phyloP scores from a whole-genome alignment of 208 protist genomes.

The Borovskyia barvae region DNA sequence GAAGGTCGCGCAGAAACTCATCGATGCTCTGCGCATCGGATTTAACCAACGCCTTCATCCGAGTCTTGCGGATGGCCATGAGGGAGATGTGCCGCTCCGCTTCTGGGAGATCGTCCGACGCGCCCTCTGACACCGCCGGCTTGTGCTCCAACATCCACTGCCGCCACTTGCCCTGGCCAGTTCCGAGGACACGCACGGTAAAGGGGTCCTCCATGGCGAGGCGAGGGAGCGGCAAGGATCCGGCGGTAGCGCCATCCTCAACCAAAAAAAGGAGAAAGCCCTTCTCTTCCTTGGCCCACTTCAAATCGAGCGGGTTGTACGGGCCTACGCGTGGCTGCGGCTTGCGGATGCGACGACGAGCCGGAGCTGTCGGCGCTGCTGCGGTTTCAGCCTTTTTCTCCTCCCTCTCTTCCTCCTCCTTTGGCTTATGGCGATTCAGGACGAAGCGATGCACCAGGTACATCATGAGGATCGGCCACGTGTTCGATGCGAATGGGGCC shows the following conservation, averaged over 20 bases:
- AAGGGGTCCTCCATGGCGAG: conserved; percentile 64
- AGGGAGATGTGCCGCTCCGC: conserved; percentile 27
- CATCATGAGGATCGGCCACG: conserved; percentile 72
- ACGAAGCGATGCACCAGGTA: conserved; percentile 66
- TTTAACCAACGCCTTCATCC: conserved; percentile 53
- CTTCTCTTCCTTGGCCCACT: conserved; percentile 44
- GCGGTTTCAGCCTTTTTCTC: neutral
- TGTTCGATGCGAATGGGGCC: conserved; percentile 38
- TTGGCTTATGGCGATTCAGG: conserved; percentile 31
- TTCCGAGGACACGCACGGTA: conserved; percentile 55
- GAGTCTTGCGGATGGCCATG: conserved; percentile 56
- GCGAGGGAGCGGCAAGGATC: conserved; percentile 32
- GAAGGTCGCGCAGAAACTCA: conserved; percentile 50
- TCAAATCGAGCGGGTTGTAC: conserved; percentile 55
- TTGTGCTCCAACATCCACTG: conserved; percentile 42
- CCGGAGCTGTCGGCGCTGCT: conserved; percentile 5
- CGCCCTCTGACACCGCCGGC: neutral
- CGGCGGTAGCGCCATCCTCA: conserved; percentile 20
- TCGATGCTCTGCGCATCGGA: conserved; percentile 36
- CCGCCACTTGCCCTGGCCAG: conserved; percentile 41
- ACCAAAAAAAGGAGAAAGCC: conserved; percentile 74
- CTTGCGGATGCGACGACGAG: conserved; percentile 23
- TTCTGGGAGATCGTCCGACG: conserved; percentile 10
- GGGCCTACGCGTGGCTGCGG: conserved; percentile 26
- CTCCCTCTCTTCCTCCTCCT: conserved; percentile 6